phyloP scores from a whole-genome alignment of 1,284 basidiomycete species.

The Hymenochaete sp. region DNA sequence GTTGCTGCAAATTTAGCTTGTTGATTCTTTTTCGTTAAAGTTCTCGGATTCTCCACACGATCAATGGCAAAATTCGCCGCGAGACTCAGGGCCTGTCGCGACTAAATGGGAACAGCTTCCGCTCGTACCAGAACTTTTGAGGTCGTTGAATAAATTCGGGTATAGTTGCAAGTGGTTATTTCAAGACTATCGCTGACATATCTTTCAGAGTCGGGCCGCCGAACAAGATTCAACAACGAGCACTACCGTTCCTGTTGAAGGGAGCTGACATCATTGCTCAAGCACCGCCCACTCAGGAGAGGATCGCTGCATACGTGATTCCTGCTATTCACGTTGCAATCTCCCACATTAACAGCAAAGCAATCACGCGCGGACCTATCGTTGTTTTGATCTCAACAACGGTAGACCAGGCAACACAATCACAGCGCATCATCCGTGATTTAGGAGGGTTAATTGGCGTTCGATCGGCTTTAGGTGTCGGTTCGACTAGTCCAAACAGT shows the following conservation, averaged over 20 bases:
- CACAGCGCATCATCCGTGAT: slow-evolving; percentile 94
- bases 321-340: slow-evolving; percentile 86
- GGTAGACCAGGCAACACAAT: slow-evolving; percentile 96
- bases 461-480: slow-evolving; percentile 79
- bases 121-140: slow-evolving; percentile 78
- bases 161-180: slow-evolving; percentile 29
- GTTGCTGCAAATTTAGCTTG: slow-evolving; percentile 2
- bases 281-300: slow-evolving; percentile 95
- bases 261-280: slow-evolving; percentile 97
- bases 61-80: slow-evolving; percentile 44
- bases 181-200: slow-evolving; percentile 18
- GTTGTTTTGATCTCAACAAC: slow-evolving; percentile 95
- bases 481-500: slow-evolving; percentile 51
- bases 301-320: slow-evolving; percentile 95
- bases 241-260: slow-evolving; percentile 88
- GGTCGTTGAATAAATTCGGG: slow-evolving; percentile 92
- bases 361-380: slow-evolving; percentile 67
- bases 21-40: slow-evolving; percentile 27
- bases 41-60: slow-evolving; percentile 44
- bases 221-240: slow-evolving; percentile 97
- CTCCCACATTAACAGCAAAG: slow-evolving; percentile 42
- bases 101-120: slow-evolving; percentile 96
- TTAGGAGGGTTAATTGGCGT: slow-evolving; percentile 88
- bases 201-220: slow-evolving; percentile 80
- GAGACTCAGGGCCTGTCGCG: slow-evolving; percentile 76